Conservation (phyloP, 1,139 yeast species). For the Hanseniaspora gamundiae region DNA sequence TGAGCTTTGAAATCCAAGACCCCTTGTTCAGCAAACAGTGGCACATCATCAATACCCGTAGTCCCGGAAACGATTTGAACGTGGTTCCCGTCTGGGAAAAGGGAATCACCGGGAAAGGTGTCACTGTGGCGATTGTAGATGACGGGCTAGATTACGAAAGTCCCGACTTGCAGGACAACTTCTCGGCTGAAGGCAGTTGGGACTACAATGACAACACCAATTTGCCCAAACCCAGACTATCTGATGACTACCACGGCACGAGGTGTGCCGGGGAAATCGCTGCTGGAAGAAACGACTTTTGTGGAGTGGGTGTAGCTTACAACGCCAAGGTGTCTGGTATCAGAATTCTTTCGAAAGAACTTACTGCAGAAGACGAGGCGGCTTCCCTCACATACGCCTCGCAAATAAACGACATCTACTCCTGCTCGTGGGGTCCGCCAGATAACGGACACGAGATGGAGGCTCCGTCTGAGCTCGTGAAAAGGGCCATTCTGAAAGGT, state of each 20-base stretch:
- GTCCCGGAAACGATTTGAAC: constrained; percentile 77
- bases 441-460: constrained; percentile 85
- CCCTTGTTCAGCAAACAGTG: constrained; percentile 78
- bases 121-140: constrained; percentile 81
- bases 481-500: constrained; percentile 74
- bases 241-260: constrained; percentile 92
- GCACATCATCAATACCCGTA: constrained; percentile 68
- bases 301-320: constrained; percentile 94
- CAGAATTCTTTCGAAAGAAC: constrained; percentile 69
- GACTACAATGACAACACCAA: constrained; percentile 73
- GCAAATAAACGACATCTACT: constrained; percentile 79
- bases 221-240: constrained; percentile 67
- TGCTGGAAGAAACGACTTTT: constrained; percentile 65
- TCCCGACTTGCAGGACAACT: constrained; percentile 59
- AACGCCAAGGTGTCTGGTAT: constrained; percentile 81
- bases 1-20: constrained; percentile 51
- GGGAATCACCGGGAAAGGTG: constrained; percentile 70
- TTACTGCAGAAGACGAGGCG: constrained; percentile 85
- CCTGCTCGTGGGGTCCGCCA: constrained; percentile 98
- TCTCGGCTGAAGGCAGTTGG: constrained; percentile 72
- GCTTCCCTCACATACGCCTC: constrained; percentile 70
- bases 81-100: constrained; percentile 78
- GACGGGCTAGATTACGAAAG: constrained; percentile 85
- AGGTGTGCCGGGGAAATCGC: constrained; percentile 98
- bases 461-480: constrained; percentile 69